phyloP scores from a whole-genome alignment of 768 basidiomycete genomes.

The Leucocoprinus birnbaumii region DNA sequence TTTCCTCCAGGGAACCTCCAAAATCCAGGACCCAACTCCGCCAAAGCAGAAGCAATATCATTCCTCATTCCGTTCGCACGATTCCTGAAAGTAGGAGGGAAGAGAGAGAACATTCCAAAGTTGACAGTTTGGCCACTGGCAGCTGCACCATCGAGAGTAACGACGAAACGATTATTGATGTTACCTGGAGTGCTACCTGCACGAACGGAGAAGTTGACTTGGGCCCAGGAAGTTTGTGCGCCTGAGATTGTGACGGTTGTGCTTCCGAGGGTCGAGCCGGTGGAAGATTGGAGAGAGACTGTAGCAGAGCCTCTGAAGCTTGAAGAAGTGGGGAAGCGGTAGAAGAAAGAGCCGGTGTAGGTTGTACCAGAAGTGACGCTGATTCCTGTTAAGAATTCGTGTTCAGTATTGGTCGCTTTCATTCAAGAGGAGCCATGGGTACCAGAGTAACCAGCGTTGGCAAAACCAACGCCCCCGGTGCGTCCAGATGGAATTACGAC shows the following conservation, averaged over 20 bases:
- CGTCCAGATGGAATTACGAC: conserved; percentile 39
- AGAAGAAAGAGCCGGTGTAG: conserved; percentile 61
- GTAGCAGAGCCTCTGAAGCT: conserved; percentile 37
- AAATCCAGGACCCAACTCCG: conserved; percentile 54
- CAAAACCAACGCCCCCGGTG: conserved; percentile 45
- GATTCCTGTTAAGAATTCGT: conserved; percentile 39
- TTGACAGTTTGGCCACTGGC: conserved; percentile 42
- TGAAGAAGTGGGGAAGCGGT: conserved; percentile 46
- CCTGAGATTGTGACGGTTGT: conserved; percentile 34
- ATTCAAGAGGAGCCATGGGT: conserved; percentile 7
- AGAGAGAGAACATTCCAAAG: conserved; percentile 61
- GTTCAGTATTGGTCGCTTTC: not conserved
- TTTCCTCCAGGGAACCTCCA: conserved; percentile 72
- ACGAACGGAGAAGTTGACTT: conserved; percentile 39
- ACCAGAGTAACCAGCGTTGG: conserved; percentile 60
- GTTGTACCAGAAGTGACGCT: conserved; percentile 47
- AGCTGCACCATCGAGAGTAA: conserved; percentile 44
- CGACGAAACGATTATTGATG: conserved; percentile 47
- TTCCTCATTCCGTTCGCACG: conserved; percentile 58
- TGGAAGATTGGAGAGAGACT: conserved; percentile 42
- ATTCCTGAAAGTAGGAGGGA: conserved; percentile 66
- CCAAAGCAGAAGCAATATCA: conserved; percentile 58
- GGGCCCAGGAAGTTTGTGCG: conserved; percentile 46
- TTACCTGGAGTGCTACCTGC: conserved; percentile 38
- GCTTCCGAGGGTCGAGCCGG: conserved; percentile 41